These are phyloP conservation scores for Aspergillus nomiae DNA, from an alignment of 2,329 filamentous ascomycete genomes.

Conservation along the genomic window DNA sequence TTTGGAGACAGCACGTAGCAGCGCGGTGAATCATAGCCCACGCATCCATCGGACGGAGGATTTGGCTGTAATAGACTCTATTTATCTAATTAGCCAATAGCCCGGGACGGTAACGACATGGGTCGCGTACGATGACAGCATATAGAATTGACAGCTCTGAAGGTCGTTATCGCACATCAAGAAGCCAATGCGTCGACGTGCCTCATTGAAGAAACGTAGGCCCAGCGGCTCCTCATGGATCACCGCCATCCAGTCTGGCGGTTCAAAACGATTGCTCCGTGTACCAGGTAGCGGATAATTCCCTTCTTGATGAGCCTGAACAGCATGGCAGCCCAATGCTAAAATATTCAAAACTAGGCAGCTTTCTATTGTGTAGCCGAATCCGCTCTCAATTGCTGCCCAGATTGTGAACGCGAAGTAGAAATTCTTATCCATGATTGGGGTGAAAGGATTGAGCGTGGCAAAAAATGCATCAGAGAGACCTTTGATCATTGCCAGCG, in stretches of 20 bases:
- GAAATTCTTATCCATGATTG: conserved; percentile 55
- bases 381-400: conserved; percentile 51
- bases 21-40: conserved; percentile 58
- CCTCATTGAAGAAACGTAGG: conserved; percentile 57
- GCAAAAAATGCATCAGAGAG: conserved; percentile 57
- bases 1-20: conserved; percentile 52
- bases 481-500: conserved; percentile 52
- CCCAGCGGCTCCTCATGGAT: conserved; percentile 47
- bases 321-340: conserved; percentile 54
- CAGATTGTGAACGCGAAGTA: conserved; percentile 55
- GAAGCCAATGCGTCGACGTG: conserved; percentile 54
- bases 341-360: conserved; percentile 55
- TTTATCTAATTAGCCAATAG: conserved; percentile 15
- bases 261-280: conserved; percentile 35
- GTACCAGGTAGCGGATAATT: conserved; percentile 48
- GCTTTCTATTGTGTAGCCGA: conserved; percentile 55
- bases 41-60: conserved; percentile 55
- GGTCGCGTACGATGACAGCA: conserved; percentile 48
- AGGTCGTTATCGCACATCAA: conserved; percentile 54
- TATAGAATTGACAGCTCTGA: conserved; percentile 55
- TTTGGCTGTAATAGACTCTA: conserved; percentile 54
- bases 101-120: background rate
- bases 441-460: conserved; percentile 57
- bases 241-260: conserved; percentile 41
- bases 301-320: conserved; percentile 53